Evolutionary conservation across 73 alveolate genomes (phyloP).

Genomic region (Breviolum minutum): DNA sequence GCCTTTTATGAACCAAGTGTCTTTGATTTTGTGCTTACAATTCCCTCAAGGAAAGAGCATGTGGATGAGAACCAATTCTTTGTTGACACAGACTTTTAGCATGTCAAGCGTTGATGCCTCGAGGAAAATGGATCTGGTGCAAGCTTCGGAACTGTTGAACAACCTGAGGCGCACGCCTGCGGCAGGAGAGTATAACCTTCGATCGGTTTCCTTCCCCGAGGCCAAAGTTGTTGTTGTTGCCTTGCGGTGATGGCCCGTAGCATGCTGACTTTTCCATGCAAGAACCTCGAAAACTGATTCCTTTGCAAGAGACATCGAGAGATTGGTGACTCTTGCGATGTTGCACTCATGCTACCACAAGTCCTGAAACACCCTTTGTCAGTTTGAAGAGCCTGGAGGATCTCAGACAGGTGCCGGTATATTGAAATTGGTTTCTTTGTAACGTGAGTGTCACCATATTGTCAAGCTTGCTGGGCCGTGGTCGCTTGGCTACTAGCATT

Average conservation of each 20-base stretch:
- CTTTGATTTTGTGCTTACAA: no score
- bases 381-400: slow-evolving; percentile 84
- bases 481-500: no score
- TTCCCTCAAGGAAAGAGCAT: not conserved
- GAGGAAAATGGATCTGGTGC: not conserved
- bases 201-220: slow-evolving; percentile 88
- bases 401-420: slow-evolving; percentile 37
- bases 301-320: no score
- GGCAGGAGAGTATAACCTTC: slow-evolving; percentile 78
- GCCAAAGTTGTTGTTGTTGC: not conserved
- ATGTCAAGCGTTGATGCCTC: not conserved
- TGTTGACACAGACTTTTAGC: not conserved
- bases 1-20: no score
- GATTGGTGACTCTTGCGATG: no score
- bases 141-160: not conserved
- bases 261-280: not conserved
- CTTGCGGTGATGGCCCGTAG: not conserved
- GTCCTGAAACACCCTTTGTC: not conserved
- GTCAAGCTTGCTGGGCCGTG: no score
- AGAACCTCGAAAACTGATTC: not conserved
- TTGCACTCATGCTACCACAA: no score
- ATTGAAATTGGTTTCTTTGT: not conserved
- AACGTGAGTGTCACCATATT: no score
- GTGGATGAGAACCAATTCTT: not conserved
- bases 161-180: slow-evolving; percentile 63